Evolutionary conservation across 2,329 filamentous ascomycete genomes (phyloP).

Genomic region (Ustulina deusta): DNA sequence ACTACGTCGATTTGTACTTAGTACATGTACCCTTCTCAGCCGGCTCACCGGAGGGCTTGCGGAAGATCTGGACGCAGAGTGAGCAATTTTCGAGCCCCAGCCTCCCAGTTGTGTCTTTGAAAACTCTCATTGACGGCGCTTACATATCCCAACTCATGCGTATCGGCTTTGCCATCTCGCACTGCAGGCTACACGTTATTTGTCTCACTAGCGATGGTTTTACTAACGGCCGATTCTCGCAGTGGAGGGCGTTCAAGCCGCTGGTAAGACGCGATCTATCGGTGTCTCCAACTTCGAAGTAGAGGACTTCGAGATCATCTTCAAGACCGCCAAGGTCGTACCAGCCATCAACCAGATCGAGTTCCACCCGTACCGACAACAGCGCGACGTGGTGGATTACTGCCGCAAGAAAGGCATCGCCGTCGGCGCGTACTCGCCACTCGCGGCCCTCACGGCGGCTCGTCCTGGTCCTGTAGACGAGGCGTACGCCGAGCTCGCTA

Average conservation of each 20-base stretch:
- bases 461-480: conserved; percentile 64
- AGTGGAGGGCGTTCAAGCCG: conserved; percentile 72
- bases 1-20: conserved; percentile 77
- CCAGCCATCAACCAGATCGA: conserved; percentile 84
- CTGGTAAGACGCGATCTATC: conserved; percentile 74
- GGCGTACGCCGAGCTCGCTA: conserved; percentile 61
- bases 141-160: neutral
- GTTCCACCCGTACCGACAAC: conserved; percentile 78
- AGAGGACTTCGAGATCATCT: conserved; percentile 64
- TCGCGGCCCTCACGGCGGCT: conserved; percentile 58
- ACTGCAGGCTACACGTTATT: neutral
- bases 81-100: neutral
- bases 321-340: conserved; percentile 67
- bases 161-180: neutral
- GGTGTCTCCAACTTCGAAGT: conserved; percentile 79
- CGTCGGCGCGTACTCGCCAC: conserved; percentile 64
- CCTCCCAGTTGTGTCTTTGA: neutral
- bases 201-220: neutral
- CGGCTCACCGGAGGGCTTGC: conserved; percentile 62
- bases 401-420: conserved; percentile 67
- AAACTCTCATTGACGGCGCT: neutral
- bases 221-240: neutral
- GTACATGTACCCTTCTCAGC: conserved; percentile 69
- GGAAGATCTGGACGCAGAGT: conserved; percentile 65
- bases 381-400: conserved; percentile 67